A percentile compares a stretch with the other conserved stretches of the same genome.
Conservation (phyloP, 768 basidiomycete species). For the Lactifluus hygrophoroides region DNA sequence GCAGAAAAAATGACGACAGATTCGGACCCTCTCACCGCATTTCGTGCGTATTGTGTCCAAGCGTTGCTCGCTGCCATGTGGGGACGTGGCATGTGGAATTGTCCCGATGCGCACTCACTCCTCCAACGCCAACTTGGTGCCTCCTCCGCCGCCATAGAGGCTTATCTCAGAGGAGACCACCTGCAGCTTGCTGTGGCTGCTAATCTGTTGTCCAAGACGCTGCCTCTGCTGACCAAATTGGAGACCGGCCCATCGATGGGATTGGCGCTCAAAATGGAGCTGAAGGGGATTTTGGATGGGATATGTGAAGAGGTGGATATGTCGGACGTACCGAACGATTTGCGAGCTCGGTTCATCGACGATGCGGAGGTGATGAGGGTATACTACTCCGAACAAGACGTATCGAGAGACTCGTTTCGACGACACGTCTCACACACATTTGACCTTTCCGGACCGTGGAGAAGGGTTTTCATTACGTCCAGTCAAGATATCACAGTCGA, state of each 20-base stretch:
- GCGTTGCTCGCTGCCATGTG: not conserved
- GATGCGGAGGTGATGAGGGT: not conserved
- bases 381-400: not conserved
- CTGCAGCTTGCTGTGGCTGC: not conserved
- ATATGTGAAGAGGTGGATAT: not conserved
- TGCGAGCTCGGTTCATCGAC: slow-evolving; percentile 1
- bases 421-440: not conserved
- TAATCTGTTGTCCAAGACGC: not conserved
- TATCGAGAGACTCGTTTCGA: not conserved
- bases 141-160: not conserved
- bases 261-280: not conserved
- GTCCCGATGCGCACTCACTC: not conserved
- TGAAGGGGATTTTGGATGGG: not conserved
- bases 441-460: not conserved
- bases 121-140: not conserved
- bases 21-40: not conserved
- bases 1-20: not conserved
- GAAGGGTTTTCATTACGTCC: not conserved
- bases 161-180: not conserved
- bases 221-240: not conserved
- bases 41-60: not conserved
- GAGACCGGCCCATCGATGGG: not conserved
- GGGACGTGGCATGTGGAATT: not conserved
- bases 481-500: too few relatives aligned
- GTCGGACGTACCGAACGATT: not conserved